Evolutionary conservation across 75 land plant species (phyloP).

Genomic region (Adiantum capillusveneris): DNA sequence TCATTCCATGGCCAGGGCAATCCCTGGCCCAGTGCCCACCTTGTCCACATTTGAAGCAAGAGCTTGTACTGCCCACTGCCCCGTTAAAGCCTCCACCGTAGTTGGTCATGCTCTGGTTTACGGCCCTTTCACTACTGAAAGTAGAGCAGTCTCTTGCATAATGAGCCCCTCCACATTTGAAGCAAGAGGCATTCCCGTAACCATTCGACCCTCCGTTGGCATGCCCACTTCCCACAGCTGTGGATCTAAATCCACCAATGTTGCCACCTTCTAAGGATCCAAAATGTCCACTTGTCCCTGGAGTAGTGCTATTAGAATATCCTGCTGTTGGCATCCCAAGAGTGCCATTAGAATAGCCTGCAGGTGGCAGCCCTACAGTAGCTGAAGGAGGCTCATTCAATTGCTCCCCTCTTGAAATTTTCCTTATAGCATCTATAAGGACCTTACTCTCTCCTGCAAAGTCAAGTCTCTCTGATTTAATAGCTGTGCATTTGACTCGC

Average conservation of each 20-base stretch:
- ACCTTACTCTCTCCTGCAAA: constrained; percentile 54
- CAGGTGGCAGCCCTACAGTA: constrained; percentile 1
- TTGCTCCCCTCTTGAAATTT: constrained; percentile 26
- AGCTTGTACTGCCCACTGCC: constrained; percentile 1
- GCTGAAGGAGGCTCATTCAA: not conserved
- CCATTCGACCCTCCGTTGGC: constrained; percentile 1
- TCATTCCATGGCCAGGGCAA: constrained; percentile 12
- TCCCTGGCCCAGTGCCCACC: constrained; percentile 42
- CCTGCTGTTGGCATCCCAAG: too few relatives aligned
- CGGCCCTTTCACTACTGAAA: not conserved
- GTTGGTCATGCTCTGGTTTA: too few relatives aligned
- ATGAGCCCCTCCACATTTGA: constrained; percentile 1
- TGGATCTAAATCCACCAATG: constrained; percentile 11
- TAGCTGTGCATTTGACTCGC: constrained; percentile 62
- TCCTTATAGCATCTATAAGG: constrained; percentile 46
- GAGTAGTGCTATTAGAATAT: too few relatives aligned
- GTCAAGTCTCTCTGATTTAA: constrained; percentile 71
- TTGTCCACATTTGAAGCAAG: constrained; percentile 34
- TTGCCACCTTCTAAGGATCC: constrained; percentile 12
- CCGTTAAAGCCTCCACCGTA: not conserved
- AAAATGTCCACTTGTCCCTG: constrained; percentile 6
- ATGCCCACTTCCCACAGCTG: not conserved
- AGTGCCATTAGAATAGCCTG: too few relatives aligned
- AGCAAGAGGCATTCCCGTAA: constrained; percentile 9
- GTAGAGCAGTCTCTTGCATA: not conserved